Evolutionary conservation across 1,284 basidiomycete genomes (phyloP).

Genomic region (Ceratobasidium sp.): DNA sequence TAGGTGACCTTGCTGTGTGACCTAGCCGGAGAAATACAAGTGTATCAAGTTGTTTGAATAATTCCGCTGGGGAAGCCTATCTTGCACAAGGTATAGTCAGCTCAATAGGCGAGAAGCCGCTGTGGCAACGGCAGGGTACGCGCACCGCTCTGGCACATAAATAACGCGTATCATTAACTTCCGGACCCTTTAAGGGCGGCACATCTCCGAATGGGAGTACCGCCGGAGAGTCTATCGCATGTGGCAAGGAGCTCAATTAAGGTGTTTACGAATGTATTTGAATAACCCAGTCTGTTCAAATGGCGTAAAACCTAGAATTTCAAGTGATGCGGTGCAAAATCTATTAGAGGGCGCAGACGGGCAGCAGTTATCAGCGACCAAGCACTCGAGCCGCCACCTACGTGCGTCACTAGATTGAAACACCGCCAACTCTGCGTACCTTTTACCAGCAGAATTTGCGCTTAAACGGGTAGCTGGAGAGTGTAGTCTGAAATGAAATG

Average conservation of each 20-base stretch:
- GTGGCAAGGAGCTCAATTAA: no score
- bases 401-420: no score
- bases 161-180: no score
- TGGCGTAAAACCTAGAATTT: no score
- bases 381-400: background rate
- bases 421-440: background rate
- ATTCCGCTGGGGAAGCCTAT: background rate
- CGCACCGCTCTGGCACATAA: no score
- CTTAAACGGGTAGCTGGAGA: background rate
- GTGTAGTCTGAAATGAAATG: background rate
- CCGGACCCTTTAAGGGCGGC: no score
- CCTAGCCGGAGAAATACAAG: background rate
- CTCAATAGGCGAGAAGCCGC: background rate
- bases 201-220: no score
- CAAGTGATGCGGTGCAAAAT: background rate
- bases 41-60: slow-evolving; percentile 1
- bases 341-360: background rate
- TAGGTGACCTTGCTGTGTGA: background rate
- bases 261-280: no score
- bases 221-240: no score
- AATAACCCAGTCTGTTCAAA: no score
- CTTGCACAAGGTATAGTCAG: background rate
- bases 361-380: background rate
- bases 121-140: background rate
- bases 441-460: background rate